Conservation (phyloP, 768 basidiomycete genomes). For the Podaxis sp. region DNA sequence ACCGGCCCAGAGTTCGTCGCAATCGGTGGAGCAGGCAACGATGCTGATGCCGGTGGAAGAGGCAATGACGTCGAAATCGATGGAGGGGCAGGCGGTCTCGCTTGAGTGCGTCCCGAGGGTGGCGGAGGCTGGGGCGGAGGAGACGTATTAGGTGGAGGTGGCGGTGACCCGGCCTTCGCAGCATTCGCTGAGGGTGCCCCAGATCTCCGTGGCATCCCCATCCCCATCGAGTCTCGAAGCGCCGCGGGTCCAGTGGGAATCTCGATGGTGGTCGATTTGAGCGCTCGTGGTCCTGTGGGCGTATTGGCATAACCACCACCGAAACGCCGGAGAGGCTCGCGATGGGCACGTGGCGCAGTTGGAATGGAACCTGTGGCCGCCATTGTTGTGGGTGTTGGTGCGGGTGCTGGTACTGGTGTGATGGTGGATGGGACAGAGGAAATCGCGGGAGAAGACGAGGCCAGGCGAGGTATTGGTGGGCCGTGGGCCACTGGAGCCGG, state of each 20-base stretch:
- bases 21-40: not conserved
- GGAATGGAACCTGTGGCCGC: not conserved
- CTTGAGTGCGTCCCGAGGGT: not conserved
- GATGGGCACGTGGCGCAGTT: not conserved
- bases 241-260: not conserved
- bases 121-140: conserved; percentile 9
- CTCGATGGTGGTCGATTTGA: not conserved
- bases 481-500: not conserved
- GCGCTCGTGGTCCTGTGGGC: not conserved
- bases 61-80: not conserved
- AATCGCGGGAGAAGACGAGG: not conserved
- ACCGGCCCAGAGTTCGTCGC: too few relatives aligned
- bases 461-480: too few relatives aligned
- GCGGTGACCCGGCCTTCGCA: not conserved
- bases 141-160: conserved; percentile 7
- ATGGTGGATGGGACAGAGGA: not conserved
- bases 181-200: not conserved
- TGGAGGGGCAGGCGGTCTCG: not conserved
- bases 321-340: not conserved
- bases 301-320: not conserved
- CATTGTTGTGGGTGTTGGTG: not conserved
- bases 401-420: not conserved
- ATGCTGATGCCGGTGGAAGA: not conserved
- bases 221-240: not conserved
- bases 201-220: not conserved